Conservation (phyloP, 78 protist genomes). For the Bodo saltans region DNA sequence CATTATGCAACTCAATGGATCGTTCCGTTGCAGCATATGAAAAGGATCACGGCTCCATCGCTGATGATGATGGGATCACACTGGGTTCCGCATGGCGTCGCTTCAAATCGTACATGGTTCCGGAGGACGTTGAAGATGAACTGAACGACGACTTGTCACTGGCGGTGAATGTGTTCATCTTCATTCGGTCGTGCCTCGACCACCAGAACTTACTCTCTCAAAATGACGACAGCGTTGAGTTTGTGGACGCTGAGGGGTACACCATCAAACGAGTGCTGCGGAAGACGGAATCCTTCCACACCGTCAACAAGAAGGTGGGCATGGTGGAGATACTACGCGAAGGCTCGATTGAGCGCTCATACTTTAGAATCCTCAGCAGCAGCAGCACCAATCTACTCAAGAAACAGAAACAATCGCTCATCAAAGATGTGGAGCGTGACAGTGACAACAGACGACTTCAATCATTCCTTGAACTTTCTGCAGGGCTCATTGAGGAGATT, state of each 20-base stretch:
- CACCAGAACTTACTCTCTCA: background rate
- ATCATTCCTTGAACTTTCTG: background rate
- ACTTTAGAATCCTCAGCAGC: background rate
- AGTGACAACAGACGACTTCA: background rate
- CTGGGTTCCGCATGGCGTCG: background rate
- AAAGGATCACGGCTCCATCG: too few species aligned
- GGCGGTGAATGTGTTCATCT: slow-evolving; percentile 3
- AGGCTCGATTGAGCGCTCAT: background rate
- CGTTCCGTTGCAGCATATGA: background rate
- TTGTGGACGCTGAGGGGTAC: background rate
- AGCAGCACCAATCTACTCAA: background rate
- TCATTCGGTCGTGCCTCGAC: background rate
- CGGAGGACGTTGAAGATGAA: too few species aligned
- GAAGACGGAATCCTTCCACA: background rate
- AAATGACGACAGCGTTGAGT: background rate
- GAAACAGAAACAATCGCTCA: background rate
- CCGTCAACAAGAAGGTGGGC: background rate
- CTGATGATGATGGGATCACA: too few species aligned
- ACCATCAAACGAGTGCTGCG: background rate
- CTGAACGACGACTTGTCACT: background rate
- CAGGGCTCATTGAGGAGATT: background rate
- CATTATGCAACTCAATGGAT: background rate
- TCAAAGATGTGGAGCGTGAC: background rate
- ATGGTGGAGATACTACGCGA: slow-evolving; percentile 5
- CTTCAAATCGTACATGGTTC: too few species aligned